Base-by-base conservation (phyloP, 2,329 filamentous ascomycete genomes). In the Epichloe gansuensis region DNA sequence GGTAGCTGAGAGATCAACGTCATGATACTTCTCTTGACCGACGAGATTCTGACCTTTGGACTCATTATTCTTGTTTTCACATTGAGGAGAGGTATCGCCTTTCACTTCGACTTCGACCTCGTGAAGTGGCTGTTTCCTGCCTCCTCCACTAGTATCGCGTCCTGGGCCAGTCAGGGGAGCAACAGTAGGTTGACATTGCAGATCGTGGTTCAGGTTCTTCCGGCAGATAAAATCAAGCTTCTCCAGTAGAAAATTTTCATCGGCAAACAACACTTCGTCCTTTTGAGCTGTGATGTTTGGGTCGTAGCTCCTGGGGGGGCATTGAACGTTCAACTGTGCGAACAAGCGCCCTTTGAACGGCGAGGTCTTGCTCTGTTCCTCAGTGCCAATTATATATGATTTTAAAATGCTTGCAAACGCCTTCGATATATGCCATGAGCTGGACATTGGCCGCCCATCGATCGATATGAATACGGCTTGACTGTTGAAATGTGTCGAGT, bases 241-340 rank as follows among this genome's bases (percentile, higher is more conserved):
- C n/a, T 67, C 58, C 2, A 78, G 56, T 0, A 80, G 44, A 2
- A 50, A 47, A 2, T 64, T 47, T 55, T 82, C 76, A 49, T 87
- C 70, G 4, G 70, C 71, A 60, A 90, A 89, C 1, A 88, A 60
- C 2, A 90, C 74, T 58, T 88, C 80, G 52, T 87, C 80, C 61
- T 90, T 90, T 3, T 79, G 71, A 3, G 85, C 78, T 54, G 88
- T 81, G 5, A 89, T 66, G 57, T 89, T 90, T 1, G 75, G 71
- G 65, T 90, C 86, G 59, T 90, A 90, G 53, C 72, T 81, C 31
- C 74, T 74, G 1, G 69, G 61, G 0, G 79, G 75, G 59, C 84
- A 89, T 13, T 63, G 63, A 34, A 90, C 80, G 52, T 81, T 76
- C 39, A 90, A 65, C 41, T 73, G 73, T 41, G 89, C 65, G 60